These are phyloP conservation scores for Epichloe gansuensis DNA, from an alignment of 2,329 filamentous ascomycete genomes.

Conservation along the genomic window DNA sequence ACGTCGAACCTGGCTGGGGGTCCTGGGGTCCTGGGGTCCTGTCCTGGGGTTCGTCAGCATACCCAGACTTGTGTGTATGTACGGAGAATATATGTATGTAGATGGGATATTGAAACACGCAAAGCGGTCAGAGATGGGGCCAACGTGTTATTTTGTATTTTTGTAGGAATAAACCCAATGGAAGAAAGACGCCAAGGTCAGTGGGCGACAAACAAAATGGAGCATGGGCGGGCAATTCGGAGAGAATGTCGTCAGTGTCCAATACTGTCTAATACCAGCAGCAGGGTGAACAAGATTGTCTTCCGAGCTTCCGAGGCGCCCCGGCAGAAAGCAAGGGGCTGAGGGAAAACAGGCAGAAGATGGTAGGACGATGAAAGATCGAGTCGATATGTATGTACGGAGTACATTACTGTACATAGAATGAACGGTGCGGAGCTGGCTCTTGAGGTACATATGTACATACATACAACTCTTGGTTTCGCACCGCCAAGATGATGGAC, in stretches of 20 bases:
- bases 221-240: neutral
- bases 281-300: neutral
- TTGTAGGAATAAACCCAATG: neutral
- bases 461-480: too few species aligned
- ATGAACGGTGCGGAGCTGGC: too few species aligned
- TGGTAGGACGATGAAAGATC: too few species aligned
- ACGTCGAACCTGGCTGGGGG: neutral
- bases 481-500: too few species aligned
- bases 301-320: neutral
- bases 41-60: neutral
- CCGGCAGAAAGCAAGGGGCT: neutral
- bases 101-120: neutral
- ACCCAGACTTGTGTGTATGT: neutral
- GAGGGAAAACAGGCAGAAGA: neutral
- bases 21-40: neutral
- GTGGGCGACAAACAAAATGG: neutral
- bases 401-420: too few species aligned
- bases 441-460: too few species aligned
- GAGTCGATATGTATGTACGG: too few species aligned
- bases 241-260: neutral
- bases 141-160: neutral
- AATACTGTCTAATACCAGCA: too few species aligned
- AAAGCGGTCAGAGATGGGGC: neutral
- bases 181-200: too few species aligned
- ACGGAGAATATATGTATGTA: too few species aligned